Evolutionary conservation across 1,284 basidiomycete genomes (phyloP).

Genomic region (Bondarzewia mesenterica): DNA sequence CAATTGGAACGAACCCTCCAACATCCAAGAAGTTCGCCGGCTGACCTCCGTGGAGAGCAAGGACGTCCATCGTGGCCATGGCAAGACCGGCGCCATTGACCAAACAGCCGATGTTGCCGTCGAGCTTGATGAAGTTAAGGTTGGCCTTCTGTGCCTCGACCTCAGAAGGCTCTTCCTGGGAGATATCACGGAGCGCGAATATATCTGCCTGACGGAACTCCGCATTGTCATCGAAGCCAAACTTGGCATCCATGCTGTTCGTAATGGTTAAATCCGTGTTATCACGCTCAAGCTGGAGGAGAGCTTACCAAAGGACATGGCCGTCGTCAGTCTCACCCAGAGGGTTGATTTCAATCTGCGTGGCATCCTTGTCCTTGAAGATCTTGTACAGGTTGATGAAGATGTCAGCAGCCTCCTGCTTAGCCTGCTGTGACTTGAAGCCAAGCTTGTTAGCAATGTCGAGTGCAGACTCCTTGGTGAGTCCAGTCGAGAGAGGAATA

Average conservation of each 20-base stretch:
- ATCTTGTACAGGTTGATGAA: slow-evolving; percentile 95
- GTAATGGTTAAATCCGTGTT: not conserved
- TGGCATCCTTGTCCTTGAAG: slow-evolving; percentile 99
- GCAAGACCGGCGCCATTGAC: slow-evolving; percentile 99
- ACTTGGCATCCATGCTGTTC: slow-evolving; percentile 97
- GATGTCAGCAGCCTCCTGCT: slow-evolving; percentile 84
- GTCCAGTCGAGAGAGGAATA: slow-evolving; percentile 83
- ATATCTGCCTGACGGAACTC: slow-evolving; percentile 95
- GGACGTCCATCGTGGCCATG: slow-evolving; percentile 99
- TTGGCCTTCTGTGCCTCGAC: slow-evolving; percentile 93
- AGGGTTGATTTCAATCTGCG: slow-evolving; percentile 99
- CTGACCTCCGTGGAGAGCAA: slow-evolving; percentile 90
- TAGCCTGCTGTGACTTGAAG: slow-evolving; percentile 68
- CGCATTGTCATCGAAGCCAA: slow-evolving; percentile 99
- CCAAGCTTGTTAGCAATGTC: slow-evolving; percentile 87
- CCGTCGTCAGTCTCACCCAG: slow-evolving; percentile 94
- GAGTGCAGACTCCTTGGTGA: slow-evolving; percentile 69
- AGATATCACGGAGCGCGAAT: slow-evolving; percentile 84
- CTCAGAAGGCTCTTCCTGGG: slow-evolving; percentile 96
- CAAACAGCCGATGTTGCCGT: slow-evolving; percentile 95
- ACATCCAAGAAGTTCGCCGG: slow-evolving; percentile 99
- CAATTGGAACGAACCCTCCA: slow-evolving; percentile 60
- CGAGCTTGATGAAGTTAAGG: slow-evolving; percentile 99
- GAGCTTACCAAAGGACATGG: slow-evolving; percentile 79
- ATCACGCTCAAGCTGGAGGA: not conserved